Evolutionary conservation across 352 stramenopile species (phyloP).

Genomic region (Pythium monospermum): DNA sequence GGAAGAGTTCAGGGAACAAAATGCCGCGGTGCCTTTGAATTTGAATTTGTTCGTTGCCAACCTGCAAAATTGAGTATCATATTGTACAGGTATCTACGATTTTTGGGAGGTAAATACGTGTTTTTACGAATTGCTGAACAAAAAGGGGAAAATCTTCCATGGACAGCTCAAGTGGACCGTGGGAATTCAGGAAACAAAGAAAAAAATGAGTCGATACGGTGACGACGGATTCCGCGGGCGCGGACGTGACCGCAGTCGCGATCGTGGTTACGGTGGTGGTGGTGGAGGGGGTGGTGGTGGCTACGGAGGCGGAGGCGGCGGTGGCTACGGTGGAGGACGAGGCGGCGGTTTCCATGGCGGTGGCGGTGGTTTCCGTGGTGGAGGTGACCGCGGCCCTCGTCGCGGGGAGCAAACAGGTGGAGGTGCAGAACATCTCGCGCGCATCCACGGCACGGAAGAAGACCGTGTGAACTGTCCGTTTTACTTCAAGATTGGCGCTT

Average conservation of each 20-base stretch:
- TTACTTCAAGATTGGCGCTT: conserved; percentile 99
- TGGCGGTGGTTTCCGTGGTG: conserved; percentile 32
- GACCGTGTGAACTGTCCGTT: conserved; percentile 99
- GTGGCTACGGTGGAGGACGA: conserved; percentile 18
- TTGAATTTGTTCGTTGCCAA: conserved; percentile 20
- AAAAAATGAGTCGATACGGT: conserved; percentile 66
- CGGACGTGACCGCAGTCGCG: conserved; percentile 66
- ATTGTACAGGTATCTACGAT: conserved; percentile 5
- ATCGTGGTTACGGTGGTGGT: conserved; percentile 34
- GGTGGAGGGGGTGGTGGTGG: conserved; percentile 25
- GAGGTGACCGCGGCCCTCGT: conserved; percentile 51
- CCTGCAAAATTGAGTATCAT: conserved; percentile 10
- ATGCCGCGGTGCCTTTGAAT: conserved; percentile 23
- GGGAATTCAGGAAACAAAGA: conserved; percentile 4
- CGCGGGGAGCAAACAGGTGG: conserved; percentile 69
- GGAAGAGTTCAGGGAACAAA: conserved; percentile 11
- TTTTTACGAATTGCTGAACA: conserved; percentile 15
- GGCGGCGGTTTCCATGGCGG: conserved; percentile 26
- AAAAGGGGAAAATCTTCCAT: conserved; percentile 24
- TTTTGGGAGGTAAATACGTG: not conserved
- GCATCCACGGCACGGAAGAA: conserved; percentile 98
- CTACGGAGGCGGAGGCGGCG: conserved; percentile 22
- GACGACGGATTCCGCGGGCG: conserved; percentile 63
- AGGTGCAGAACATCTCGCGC: conserved; percentile 93
- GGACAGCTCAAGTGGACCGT: not conserved